Conservation (phyloP, 2,329 filamentous ascomycete genomes). For the Arachnopeziza araneosa region DNA sequence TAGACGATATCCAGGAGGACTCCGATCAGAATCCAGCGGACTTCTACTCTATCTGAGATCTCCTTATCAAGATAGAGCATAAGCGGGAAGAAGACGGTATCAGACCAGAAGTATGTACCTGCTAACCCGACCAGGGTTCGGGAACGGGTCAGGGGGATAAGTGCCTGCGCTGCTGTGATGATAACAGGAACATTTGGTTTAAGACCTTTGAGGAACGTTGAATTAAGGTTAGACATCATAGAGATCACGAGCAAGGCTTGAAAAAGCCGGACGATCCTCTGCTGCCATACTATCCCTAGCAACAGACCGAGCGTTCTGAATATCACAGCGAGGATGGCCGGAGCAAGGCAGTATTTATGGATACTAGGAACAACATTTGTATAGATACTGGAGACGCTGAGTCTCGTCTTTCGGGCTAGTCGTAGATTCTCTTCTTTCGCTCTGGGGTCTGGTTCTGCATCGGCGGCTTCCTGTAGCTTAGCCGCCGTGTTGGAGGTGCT, state of each 20-base stretch:
- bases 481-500: not conserved
- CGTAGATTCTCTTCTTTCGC: not conserved
- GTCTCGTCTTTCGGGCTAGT: not conserved
- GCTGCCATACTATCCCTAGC: not conserved
- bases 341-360: not conserved
- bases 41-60: not conserved
- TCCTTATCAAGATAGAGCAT: not conserved
- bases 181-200: not conserved
- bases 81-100: not conserved
- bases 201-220: not conserved
- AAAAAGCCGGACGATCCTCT: not conserved
- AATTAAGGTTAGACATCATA: not conserved
- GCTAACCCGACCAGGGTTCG: not conserved
- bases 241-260: not conserved
- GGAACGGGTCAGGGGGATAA: not conserved
- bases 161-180: not conserved
- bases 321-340: not conserved
- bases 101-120: not conserved
- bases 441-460: not conserved
- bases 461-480: not conserved
- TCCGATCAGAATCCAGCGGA: slow-evolving; percentile 1
- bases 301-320: not conserved
- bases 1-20: not conserved
- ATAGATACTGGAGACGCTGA: not conserved
- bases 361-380: not conserved